phyloP scores from a whole-genome alignment of 2,329 filamentous ascomycete species.

The Fusarium succisae region DNA sequence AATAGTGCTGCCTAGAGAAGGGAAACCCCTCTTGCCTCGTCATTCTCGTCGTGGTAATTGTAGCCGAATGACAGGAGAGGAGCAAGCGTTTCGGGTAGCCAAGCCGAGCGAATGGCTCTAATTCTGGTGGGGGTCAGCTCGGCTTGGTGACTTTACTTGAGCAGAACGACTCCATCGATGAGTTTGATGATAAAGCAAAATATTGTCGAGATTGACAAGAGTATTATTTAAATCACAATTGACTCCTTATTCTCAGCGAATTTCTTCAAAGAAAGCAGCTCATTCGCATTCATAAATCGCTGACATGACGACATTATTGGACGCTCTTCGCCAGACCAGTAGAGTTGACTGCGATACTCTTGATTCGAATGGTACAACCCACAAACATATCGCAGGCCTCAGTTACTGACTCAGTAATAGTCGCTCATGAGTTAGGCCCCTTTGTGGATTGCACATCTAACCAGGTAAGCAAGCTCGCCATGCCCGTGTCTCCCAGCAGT shows the following conservation, averaged over 20 bases:
- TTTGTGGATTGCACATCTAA: constrained; percentile 52
- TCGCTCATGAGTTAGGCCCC: constrained; percentile 45
- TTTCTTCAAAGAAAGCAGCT: neutral
- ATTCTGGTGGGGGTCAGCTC: constrained; percentile 9
- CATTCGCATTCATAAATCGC: neutral
- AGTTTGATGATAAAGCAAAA: neutral
- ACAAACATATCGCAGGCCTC: neutral
- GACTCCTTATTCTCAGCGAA: neutral
- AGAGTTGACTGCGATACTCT: constrained; percentile 51
- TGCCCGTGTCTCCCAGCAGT: neutral
- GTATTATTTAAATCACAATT: constrained; percentile 4
- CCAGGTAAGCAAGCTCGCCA: constrained; percentile 32
- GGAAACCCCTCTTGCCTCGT: neutral
- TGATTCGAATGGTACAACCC: constrained; percentile 43
- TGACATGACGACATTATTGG: constrained; percentile 42
- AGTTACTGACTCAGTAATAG: constrained; percentile 34
- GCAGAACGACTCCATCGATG: neutral
- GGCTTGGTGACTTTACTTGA: constrained; percentile 5
- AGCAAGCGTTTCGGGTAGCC: constrained; percentile 24
- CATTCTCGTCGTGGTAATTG: constrained; percentile 6
- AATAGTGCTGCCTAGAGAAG: constrained; percentile 21
- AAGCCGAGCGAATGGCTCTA: constrained; percentile 25
- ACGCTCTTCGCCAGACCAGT: constrained; percentile 42
- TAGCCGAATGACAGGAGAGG: constrained; percentile 22
- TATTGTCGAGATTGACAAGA: neutral